phyloP scores from a whole-genome alignment of 306 rosid species.

The Rosa lucieae region DNA sequence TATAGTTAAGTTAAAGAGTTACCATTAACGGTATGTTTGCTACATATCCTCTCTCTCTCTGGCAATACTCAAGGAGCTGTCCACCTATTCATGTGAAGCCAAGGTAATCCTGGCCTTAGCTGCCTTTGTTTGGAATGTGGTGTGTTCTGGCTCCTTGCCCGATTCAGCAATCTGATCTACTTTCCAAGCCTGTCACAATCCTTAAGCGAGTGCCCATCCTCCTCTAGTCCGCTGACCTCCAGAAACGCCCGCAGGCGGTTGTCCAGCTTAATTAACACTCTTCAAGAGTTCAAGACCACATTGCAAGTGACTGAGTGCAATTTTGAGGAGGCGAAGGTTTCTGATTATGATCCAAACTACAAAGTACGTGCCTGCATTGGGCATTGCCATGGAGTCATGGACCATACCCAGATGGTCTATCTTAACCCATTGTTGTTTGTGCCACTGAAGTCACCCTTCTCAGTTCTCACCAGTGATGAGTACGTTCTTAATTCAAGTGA shows the following conservation, averaged over 20 bases:
- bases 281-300: constrained; percentile 45
- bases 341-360: constrained; percentile 28
- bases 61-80: no score
- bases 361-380: no score
- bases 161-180: constrained; percentile 40
- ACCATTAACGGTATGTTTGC: no score
- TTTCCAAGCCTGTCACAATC: constrained; percentile 53
- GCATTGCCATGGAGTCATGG: no score
- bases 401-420: no score
- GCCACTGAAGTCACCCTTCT: no score
- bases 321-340: constrained; percentile 41
- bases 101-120: constrained; percentile 11
- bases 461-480: no score
- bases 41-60: no score
- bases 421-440: no score
- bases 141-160: constrained; percentile 56
- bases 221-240: constrained; percentile 28
- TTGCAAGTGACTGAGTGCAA: constrained; percentile 46
- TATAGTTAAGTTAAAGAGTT: no score
- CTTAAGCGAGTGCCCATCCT: constrained; percentile 48
- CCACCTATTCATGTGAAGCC: no score
- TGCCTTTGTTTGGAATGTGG: constrained; percentile 62
- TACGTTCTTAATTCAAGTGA: no score
- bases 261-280: constrained; percentile 37
- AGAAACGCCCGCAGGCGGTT: constrained; percentile 38